Percentiles rank a stretch among this genome's conserved stretches.
Evolutionary conservation across 768 basidiomycete species (phyloP).

Genomic region (Butyriboletus loyo): DNA sequence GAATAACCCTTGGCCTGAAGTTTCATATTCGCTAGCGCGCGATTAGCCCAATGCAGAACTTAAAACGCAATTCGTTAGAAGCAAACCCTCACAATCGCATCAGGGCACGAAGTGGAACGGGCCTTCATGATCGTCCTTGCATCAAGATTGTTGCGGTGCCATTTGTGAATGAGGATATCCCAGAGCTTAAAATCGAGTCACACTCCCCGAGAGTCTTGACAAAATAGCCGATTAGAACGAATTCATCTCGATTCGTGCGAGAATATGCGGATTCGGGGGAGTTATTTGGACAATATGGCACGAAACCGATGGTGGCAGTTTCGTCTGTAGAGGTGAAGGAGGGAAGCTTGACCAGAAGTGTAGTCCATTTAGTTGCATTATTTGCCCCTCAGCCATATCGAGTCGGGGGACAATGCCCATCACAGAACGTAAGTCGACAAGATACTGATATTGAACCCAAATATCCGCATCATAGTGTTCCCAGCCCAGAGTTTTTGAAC

Average conservation of each 20-base stretch:
- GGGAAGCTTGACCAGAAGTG: background rate
- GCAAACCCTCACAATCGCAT: background rate
- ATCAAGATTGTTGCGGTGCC: too few relatives aligned
- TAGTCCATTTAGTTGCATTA: too few relatives aligned
- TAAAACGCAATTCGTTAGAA: background rate
- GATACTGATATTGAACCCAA: background rate
- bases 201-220: too few relatives aligned
- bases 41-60: background rate
- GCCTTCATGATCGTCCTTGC: too few relatives aligned
- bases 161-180: too few relatives aligned
- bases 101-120: too few relatives aligned
- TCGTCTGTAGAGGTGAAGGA: background rate
- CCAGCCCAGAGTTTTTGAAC: background rate
- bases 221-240: too few relatives aligned
- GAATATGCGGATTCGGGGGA: background rate
- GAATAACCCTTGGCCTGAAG: background rate
- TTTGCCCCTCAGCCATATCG: too few relatives aligned
- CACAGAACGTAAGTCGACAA: background rate
- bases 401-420: background rate
- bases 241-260: background rate
- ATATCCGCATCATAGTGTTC: background rate
- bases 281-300: background rate
- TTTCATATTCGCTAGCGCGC: background rate
- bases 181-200: too few relatives aligned
- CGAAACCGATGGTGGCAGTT: background rate